Evolutionary conservation across 2,329 filamentous ascomycete species (phyloP).

Genomic region (Paradendryphiella salina): DNA sequence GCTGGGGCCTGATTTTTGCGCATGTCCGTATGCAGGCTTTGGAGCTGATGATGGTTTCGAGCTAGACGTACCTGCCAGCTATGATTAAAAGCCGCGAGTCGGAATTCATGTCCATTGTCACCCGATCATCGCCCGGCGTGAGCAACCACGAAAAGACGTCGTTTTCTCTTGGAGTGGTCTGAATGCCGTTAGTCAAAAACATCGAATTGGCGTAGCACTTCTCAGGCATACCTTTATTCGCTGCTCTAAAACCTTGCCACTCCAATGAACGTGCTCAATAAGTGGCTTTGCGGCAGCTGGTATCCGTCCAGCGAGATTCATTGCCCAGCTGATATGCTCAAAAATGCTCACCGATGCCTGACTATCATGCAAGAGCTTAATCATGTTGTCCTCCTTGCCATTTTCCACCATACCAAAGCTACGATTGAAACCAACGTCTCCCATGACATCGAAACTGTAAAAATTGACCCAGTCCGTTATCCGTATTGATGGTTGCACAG

Average conservation of each 20-base stretch:
- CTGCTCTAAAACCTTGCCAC: conserved; percentile 29
- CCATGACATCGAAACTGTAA: conserved; percentile 56
- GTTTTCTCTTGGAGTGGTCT: conserved; percentile 33
- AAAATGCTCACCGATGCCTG: conserved; percentile 28
- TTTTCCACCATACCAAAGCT: conserved; percentile 46
- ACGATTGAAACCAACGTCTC: conserved; percentile 50
- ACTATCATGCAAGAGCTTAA: conserved; percentile 33
- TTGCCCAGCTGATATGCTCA: conserved; percentile 29
- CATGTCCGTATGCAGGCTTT: background rate
- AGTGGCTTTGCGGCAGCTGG: conserved; percentile 26
- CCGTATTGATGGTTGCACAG: conserved; percentile 23
- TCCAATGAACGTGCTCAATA: conserved; percentile 32
- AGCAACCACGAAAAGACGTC: conserved; percentile 36
- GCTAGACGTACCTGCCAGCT: conserved; percentile 34
- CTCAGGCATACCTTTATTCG: conserved; percentile 27
- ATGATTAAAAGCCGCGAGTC: conserved; percentile 36
- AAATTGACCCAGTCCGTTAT: conserved; percentile 45
- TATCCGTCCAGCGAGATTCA: conserved; percentile 24
- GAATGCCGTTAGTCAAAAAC: background rate
- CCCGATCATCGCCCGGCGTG: conserved; percentile 23
- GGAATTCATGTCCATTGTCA: conserved; percentile 30
- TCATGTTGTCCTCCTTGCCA: conserved; percentile 33
- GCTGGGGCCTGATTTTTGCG: background rate
- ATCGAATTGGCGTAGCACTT: background rate
- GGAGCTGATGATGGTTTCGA: background rate